A percentile compares a stretch with the other conserved stretches of the same genome.
These are phyloP conservation scores for Phlebopus sp. DNA, from an alignment of 1,284 basidiomycete genomes.

Conservation along the genomic window DNA sequence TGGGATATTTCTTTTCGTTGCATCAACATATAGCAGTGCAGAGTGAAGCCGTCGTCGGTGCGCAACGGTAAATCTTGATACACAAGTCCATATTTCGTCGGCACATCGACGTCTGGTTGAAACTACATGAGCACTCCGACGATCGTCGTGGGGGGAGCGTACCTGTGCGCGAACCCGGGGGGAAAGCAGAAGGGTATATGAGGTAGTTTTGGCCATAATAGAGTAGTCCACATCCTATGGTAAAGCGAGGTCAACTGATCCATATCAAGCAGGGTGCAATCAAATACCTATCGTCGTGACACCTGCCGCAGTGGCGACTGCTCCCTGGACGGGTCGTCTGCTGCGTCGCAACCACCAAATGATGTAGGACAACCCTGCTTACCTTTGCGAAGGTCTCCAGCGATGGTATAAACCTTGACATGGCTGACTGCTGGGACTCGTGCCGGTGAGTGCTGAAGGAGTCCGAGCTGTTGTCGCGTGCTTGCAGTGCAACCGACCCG, in stretches of 20 bases:
- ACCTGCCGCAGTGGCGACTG: conserved; percentile 64
- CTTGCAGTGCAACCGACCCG: too few relatives aligned
- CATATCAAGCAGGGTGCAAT: too few relatives aligned
- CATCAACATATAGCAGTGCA: conserved; percentile 62
- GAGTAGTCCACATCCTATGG: conserved; percentile 65
- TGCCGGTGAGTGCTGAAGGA: neutral
- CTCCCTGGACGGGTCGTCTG: conserved; percentile 46
- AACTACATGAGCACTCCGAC: neutral
- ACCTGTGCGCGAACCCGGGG: conserved; percentile 80
- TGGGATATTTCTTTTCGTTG: conserved; percentile 41
- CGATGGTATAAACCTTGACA: conserved; percentile 45
- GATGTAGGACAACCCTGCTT: conserved; percentile 1
- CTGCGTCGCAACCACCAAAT: neutral
- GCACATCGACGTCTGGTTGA: conserved; percentile 63
- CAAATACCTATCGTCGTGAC: conserved; percentile 58
- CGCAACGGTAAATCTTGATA: conserved; percentile 74
- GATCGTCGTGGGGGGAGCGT: conserved; percentile 14
- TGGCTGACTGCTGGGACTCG: conserved; percentile 10
- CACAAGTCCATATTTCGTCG: conserved; percentile 65
- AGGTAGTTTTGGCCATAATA: conserved; percentile 85
- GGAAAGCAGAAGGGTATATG: conserved; percentile 89
- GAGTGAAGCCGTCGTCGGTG: conserved; percentile 57
- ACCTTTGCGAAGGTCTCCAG: conserved; percentile 67
- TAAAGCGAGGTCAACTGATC: neutral
- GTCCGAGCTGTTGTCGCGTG: too few relatives aligned